A percentile compares a stretch with the other conserved stretches of the same genome.
Conservation (phyloP, 2,329 filamentous ascomycete genomes). For the Aureobasidium mangrovei region DNA sequence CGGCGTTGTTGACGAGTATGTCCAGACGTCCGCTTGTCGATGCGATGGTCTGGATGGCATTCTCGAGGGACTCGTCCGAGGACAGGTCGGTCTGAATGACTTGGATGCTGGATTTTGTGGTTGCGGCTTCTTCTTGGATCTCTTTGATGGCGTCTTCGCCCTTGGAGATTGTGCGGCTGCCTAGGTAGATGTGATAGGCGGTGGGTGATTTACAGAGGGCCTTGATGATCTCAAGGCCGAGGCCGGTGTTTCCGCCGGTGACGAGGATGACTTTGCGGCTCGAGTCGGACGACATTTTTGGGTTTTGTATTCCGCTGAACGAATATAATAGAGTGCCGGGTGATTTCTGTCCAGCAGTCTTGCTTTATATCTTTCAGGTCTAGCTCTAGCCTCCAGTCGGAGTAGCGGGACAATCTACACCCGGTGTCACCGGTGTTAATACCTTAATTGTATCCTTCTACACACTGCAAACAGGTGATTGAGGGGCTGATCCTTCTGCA, state of each 20-base stretch:
- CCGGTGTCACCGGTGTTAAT: no score
- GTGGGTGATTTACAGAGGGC: constrained; percentile 40
- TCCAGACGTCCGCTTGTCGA: constrained; percentile 41
- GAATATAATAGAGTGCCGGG: no score
- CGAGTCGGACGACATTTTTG: not conserved
- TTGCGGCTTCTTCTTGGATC: constrained; percentile 34
- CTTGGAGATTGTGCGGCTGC: constrained; percentile 44
- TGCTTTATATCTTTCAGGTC: no score
- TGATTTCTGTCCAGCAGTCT: no score
- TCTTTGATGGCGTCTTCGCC: constrained; percentile 40
- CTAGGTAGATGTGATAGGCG: constrained; percentile 49
- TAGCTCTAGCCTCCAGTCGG: no score
- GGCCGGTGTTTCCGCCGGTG: constrained; percentile 49
- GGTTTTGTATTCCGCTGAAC: no score
- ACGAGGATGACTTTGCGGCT: constrained; percentile 40
- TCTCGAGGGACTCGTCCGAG: constrained; percentile 44
- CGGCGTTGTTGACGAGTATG: constrained; percentile 49
- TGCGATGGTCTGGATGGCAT: constrained; percentile 37
- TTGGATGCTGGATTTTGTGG: constrained; percentile 36
- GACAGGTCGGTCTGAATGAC: constrained; percentile 46
- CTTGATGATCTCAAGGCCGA: constrained; percentile 51
- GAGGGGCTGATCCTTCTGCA: no score
- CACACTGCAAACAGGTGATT: no score
- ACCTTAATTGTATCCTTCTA: no score
- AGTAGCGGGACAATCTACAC: no score